Percentiles rank a stretch among this genome's conserved stretches.
phyloP scores from a whole-genome alignment of 148 eudicot species.

The Camellia japonica region DNA sequence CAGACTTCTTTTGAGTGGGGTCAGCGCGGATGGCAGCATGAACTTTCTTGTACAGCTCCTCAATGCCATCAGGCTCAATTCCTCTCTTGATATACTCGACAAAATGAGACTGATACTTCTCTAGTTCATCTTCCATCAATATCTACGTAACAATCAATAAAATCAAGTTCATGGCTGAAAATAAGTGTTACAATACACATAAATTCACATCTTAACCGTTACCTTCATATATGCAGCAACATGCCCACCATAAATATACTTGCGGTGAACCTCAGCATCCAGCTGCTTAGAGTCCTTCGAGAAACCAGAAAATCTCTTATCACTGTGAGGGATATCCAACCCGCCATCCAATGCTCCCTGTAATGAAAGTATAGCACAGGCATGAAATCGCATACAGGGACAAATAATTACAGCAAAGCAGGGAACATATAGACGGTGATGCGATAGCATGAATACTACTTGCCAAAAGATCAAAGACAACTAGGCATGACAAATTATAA shows the following conservation, averaged over 20 bases:
- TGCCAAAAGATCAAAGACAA: no score
- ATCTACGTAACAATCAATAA: slow-evolving; percentile 29
- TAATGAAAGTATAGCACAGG: neutral
- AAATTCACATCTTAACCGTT: neutral
- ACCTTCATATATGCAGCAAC: slow-evolving; percentile 79
- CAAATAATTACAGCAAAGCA: neutral
- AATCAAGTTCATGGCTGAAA: neutral
- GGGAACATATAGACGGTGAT: neutral
- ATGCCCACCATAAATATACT: slow-evolving; percentile 82
- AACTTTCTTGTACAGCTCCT: slow-evolving; percentile 73
- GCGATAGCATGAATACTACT: neutral
- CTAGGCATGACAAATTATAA: no score
- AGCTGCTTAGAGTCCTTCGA: slow-evolving; percentile 65
- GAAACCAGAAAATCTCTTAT: slow-evolving; percentile 82
- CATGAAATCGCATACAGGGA: neutral
- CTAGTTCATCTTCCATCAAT: slow-evolving; percentile 82
- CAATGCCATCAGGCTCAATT: slow-evolving; percentile 55
- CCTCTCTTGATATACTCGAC: slow-evolving; percentile 59
- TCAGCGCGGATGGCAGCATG: slow-evolving; percentile 84
- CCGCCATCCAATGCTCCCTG: slow-evolving; percentile 93
- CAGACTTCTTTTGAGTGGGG: slow-evolving; percentile 58
- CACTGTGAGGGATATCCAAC: slow-evolving; percentile 81
- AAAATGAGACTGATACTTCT: slow-evolving; percentile 77
- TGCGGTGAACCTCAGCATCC: slow-evolving; percentile 72
- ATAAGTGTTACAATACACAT: neutral